Percentiles rank a stretch among this genome's conserved stretches.
phyloP scores from a whole-genome alignment of 208 protist species.

The Acanthamoeba divionensis region DNA sequence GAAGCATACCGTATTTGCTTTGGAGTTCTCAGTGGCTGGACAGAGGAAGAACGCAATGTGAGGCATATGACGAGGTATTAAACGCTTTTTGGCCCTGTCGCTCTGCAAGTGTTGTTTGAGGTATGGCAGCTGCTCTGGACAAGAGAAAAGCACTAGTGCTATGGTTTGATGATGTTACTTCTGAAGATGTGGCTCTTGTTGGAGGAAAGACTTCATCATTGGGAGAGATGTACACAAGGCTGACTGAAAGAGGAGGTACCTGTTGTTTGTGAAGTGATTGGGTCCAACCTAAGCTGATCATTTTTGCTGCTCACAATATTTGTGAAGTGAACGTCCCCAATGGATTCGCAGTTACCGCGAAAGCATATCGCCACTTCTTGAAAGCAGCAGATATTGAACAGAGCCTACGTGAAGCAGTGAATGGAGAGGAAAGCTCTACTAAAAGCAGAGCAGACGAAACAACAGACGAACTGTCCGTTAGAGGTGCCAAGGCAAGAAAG shows the following conservation, averaged over 20 bases:
- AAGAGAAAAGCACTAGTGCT: slow-evolving; percentile 9
- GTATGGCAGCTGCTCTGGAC: background rate
- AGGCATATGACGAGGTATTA: no score
- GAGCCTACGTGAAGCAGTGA: no score
- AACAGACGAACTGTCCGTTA: background rate
- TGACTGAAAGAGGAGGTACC: slow-evolving; percentile 9
- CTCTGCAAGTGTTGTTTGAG: no score
- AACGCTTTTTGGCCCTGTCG: no score
- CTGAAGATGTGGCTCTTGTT: slow-evolving; percentile 50
- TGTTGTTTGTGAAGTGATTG: background rate
- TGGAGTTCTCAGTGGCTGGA: no score
- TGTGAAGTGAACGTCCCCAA: slow-evolving; percentile 33
- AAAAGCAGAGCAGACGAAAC: no score
- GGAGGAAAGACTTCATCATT: slow-evolving; percentile 60
- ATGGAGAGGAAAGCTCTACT: no score
- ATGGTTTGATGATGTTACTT: slow-evolving; percentile 56
- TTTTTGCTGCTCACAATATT: background rate
- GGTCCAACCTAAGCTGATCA: background rate
- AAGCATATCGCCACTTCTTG: slow-evolving; percentile 42
- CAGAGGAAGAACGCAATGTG: no score
- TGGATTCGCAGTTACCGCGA: slow-evolving; percentile 55
- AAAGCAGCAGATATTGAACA: background rate
- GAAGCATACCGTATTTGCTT: no score
- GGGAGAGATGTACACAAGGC: slow-evolving; percentile 52
- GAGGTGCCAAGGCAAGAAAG: background rate